These are phyloP conservation scores for Trifolium dubium DNA, from an alignment of 306 rosid genomes.

Conservation along the genomic window DNA sequence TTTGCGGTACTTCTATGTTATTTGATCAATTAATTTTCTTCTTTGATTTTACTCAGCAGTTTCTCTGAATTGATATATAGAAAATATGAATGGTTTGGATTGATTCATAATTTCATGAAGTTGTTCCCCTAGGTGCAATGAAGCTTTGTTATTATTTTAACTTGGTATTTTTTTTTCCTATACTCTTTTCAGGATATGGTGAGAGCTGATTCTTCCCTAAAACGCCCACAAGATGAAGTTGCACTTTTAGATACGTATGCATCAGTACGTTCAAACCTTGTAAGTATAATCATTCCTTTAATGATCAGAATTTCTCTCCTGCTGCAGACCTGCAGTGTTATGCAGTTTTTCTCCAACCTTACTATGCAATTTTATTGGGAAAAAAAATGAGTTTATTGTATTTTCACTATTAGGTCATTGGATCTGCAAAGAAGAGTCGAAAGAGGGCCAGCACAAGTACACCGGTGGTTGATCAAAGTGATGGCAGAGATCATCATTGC, in stretches of 20 bases:
- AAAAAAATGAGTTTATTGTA: constrained; percentile 7
- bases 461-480: constrained; percentile 49
- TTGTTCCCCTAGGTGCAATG: constrained; percentile 3
- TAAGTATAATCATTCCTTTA: constrained; percentile 56
- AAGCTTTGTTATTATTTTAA: constrained; percentile 29
- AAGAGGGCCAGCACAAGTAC: constrained; percentile 57
- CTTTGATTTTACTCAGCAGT: constrained; percentile 31
- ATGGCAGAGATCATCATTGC: constrained; percentile 57
- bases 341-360: constrained; percentile 24
- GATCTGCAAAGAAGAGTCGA: constrained; percentile 53
- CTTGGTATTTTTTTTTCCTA: background rate
- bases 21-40: constrained; percentile 26
- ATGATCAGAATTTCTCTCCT: constrained; percentile 14
- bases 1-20: background rate
- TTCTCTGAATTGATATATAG: background rate
- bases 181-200: constrained; percentile 61
- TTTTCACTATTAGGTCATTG: constrained; percentile 58
- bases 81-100: constrained; percentile 12
- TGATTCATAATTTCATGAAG: constrained; percentile 1
- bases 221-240: constrained; percentile 73
- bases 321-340: constrained; percentile 1
- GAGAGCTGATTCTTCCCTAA: constrained; percentile 72
- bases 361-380: constrained; percentile 24
- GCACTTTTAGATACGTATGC: constrained; percentile 76
- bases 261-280: constrained; percentile 77